Evolutionary conservation across 176 grass and related monocot species (phyloP).

Genomic region (Hordeum vulgare): MorexV3_pseudomolecules_assembly NC_058522.1:560307701-560308200

Average conservation of each 20-base stretch:
- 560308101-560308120: no score
- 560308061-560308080: no score
- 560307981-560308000: not conserved
- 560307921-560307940: not conserved
- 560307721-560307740: no score
- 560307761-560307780: no score
- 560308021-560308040: not conserved
- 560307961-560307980: not conserved
- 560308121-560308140: not conserved
- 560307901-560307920: not conserved
- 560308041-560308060: not conserved
- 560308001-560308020: not conserved
- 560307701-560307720: no score
- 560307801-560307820: no score
- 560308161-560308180: not conserved
- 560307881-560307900: not conserved
- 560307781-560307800: no score
- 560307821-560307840: no score
- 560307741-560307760: no score
- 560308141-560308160: not conserved
- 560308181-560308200: not conserved
- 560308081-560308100: no score
- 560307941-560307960: not conserved
- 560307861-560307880: no score
- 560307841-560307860: no score